These are phyloP conservation scores for Solanum lycopersicoides DNA, from an alignment of 257 asterid species.

Conservation along the genomic window DNA sequence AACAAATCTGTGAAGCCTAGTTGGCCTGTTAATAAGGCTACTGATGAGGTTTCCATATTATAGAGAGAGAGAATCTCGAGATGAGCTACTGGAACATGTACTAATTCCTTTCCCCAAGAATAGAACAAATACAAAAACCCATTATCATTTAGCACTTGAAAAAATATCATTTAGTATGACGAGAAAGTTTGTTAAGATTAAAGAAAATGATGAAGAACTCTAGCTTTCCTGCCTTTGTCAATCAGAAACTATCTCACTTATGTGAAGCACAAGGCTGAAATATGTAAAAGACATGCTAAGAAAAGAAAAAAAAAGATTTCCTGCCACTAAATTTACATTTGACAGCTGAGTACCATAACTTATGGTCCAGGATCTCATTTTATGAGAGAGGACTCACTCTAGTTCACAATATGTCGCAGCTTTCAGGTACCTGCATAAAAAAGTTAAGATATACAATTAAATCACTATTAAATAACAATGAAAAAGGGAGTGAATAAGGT, in stretches of 20 bases:
- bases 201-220: not conserved
- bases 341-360: not conserved
- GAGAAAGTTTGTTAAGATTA: not conserved
- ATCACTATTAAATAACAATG: not conserved
- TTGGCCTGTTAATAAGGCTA: not conserved
- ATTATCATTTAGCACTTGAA: not conserved
- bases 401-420: not conserved
- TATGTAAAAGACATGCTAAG: not conserved
- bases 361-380: not conserved
- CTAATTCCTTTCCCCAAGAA: not conserved
- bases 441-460: not conserved
- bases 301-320: not conserved
- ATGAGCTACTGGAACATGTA: not conserved
- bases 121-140: not conserved
- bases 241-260: not conserved
- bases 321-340: not conserved
- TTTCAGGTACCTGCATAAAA: not conserved
- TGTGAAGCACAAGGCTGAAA: not conserved
- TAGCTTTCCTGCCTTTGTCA: not conserved
- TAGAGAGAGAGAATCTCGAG: not conserved
- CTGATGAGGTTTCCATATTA: not conserved
- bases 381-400: conserved; percentile 1
- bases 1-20: not conserved
- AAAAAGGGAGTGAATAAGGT: not conserved
- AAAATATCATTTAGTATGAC: not conserved